phyloP scores from a whole-genome alignment of 2,329 filamentous ascomycete species.

The Pseudocercospora cruenta region DNA sequence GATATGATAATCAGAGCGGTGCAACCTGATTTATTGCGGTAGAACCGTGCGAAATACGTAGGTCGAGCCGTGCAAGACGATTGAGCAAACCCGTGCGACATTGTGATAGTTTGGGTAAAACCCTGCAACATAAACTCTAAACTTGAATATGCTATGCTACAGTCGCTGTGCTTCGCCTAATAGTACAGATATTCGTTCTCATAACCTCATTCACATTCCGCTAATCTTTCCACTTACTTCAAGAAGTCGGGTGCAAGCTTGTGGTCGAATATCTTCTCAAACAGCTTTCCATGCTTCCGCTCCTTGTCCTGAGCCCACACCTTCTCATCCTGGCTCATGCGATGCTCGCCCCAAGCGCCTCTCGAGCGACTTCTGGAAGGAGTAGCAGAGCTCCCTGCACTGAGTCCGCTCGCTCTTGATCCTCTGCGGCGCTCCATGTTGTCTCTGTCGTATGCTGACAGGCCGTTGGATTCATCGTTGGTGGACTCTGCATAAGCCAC shows the following conservation, averaged over 20 bases:
- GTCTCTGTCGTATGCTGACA: not conserved
- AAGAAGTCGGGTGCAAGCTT: not conserved
- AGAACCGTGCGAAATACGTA: too few relatives aligned
- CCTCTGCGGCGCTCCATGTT: not conserved
- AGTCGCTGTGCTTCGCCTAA: too few relatives aligned
- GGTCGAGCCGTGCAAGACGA: too few relatives aligned
- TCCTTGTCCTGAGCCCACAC: not conserved
- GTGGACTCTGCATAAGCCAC: not conserved
- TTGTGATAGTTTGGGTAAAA: too few relatives aligned
- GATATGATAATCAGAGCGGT: too few relatives aligned
- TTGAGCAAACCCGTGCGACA: too few relatives aligned
- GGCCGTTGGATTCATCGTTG: not conserved
- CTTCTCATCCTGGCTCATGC: not conserved
- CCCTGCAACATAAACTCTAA: too few relatives aligned
- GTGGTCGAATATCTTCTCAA: not conserved
- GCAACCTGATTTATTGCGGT: too few relatives aligned
- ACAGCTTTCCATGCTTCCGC: not conserved
- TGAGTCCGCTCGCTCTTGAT: not conserved
- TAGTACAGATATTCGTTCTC: too few relatives aligned
- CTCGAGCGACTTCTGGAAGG: not conserved
- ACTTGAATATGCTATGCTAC: too few relatives aligned
- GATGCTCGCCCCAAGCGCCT: not conserved
- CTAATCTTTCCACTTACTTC: too few relatives aligned
- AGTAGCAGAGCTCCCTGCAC: not conserved
- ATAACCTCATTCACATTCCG: too few relatives aligned